A percentile compares a stretch with the other conserved stretches of the same genome.
These are phyloP conservation scores for Adiantum capillusveneris DNA, from an alignment of 75 land plant species.

Conservation along the genomic window DNA sequence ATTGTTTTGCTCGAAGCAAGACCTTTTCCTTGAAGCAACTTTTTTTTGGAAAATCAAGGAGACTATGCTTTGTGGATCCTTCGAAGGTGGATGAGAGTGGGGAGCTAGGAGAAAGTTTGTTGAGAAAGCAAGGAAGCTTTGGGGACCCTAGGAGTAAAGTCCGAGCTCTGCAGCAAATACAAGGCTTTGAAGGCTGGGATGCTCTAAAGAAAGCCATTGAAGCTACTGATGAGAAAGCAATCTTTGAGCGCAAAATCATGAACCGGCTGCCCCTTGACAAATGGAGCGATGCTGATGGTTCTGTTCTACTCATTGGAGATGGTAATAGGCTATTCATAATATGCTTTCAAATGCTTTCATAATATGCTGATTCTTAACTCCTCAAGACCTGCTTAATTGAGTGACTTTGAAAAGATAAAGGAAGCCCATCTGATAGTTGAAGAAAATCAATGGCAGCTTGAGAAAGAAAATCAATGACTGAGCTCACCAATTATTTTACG, in stretches of 20 bases:
- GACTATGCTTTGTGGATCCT: no score
- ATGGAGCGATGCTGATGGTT: conserved; percentile 13
- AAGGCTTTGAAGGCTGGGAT: conserved; percentile 5
- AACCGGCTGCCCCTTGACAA: conserved; percentile 8
- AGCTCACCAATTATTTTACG: neutral
- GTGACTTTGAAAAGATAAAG: no score
- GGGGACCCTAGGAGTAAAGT: conserved; percentile 1
- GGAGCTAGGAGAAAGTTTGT: neutral
- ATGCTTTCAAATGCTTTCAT: no score
- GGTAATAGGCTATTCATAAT: no score
- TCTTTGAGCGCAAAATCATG: conserved; percentile 8
- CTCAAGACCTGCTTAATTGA: no score
- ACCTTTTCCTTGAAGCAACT: no score
- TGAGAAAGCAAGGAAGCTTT: neutral
- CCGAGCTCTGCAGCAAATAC: conserved; percentile 3
- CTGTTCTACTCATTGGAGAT: conserved; percentile 12
- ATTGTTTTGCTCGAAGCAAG: no score
- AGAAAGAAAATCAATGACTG: no score
- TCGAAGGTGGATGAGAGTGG: neutral
- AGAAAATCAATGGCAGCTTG: no score
- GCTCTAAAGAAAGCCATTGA: neutral
- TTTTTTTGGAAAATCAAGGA: no score
- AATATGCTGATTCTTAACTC: no score
- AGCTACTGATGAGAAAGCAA: neutral
- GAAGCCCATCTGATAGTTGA: no score